These are phyloP conservation scores for Athelia sp. DNA, from an alignment of 1,284 basidiomycete genomes.

Conservation along the genomic window DNA sequence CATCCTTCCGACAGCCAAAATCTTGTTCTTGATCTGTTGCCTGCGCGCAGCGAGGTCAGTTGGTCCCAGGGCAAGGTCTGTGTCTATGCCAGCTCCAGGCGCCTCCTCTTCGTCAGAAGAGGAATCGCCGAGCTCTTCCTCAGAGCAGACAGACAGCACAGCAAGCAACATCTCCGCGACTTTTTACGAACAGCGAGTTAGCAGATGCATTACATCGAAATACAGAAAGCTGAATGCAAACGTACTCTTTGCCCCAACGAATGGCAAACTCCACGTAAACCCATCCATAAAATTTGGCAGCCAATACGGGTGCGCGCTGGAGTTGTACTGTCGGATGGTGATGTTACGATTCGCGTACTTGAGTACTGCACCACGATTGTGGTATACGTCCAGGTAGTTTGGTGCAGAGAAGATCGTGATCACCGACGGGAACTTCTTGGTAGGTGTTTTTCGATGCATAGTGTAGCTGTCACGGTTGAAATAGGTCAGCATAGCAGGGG, in stretches of 20 bases:
- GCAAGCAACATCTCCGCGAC: slow-evolving; percentile 97
- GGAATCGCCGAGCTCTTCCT: slow-evolving; percentile 86
- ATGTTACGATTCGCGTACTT: slow-evolving; percentile 98
- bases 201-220: neutral
- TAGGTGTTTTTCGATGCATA: slow-evolving; percentile 96
- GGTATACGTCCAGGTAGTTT: slow-evolving; percentile 95
- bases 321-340: slow-evolving; percentile 96
- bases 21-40: slow-evolving; percentile 93
- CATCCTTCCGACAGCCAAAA: slow-evolving; percentile 90
- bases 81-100: slow-evolving; percentile 17
- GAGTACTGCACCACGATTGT: slow-evolving; percentile 94
- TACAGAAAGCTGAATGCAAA: slow-evolving; percentile 11
- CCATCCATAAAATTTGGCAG: slow-evolving; percentile 99
- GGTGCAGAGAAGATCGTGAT: slow-evolving; percentile 97
- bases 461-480: too few relatives aligned
- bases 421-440: slow-evolving; percentile 88
- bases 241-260: slow-evolving; percentile 95
- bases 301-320: slow-evolving; percentile 87
- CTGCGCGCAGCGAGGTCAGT: slow-evolving; percentile 45
- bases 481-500: too few relatives aligned
- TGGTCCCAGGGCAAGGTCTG: slow-evolving; percentile 31
- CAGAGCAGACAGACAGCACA: slow-evolving; percentile 89
- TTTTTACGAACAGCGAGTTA: slow-evolving; percentile 24
- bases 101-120: slow-evolving; percentile 37
- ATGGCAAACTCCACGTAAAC: slow-evolving; percentile 98